Conservation (phyloP, 2,329 filamentous ascomycete species). For the Lasiodiplodia sp. region DNA sequence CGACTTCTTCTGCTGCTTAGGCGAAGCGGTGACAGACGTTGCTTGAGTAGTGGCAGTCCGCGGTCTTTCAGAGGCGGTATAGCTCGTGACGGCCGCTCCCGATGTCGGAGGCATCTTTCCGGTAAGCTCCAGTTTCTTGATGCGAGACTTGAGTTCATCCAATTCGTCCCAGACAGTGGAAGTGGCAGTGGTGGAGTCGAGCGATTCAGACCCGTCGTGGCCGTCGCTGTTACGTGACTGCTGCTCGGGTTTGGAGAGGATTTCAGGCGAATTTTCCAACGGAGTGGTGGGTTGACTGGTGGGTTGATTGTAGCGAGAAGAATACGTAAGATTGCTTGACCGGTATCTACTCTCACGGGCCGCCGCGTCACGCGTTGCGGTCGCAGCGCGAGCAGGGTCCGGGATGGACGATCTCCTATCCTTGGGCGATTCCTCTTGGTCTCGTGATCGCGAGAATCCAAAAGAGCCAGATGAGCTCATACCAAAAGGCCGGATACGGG, state of each 20-base stretch:
- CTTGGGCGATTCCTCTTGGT: conserved; percentile 23
- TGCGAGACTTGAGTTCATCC: conserved; percentile 92
- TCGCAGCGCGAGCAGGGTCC: conserved; percentile 19
- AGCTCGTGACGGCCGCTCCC: conserved; percentile 65
- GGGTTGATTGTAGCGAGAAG: conserved; percentile 33
- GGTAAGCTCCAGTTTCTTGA: conserved; percentile 86
- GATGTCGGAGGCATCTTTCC: conserved; percentile 87
- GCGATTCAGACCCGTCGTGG: conserved; percentile 73
- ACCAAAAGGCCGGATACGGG: conserved; percentile 24
- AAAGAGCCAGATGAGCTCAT: conserved; percentile 24
- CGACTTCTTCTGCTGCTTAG: conserved; percentile 71
- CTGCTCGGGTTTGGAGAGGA: conserved; percentile 19
- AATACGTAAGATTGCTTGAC: conserved; percentile 24
- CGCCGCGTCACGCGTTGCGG: conserved; percentile 40
- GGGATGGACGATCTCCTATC: conserved; percentile 26
- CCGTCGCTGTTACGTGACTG: conserved; percentile 21
- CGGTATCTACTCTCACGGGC: conserved; percentile 36
- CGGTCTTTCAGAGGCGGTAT: conserved; percentile 69
- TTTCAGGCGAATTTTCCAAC: conserved; percentile 28
- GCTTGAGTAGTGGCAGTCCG: conserved; percentile 82
- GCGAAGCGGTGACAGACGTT: conserved; percentile 76
- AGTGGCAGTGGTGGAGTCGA: conserved; percentile 83
- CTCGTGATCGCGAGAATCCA: conserved; percentile 16
- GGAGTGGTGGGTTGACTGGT: conserved; percentile 33
- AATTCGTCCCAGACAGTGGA: conserved; percentile 98